phyloP scores from a whole-genome alignment of 2,329 filamentous ascomycete genomes.

The Fusarium duplospermum region DNA sequence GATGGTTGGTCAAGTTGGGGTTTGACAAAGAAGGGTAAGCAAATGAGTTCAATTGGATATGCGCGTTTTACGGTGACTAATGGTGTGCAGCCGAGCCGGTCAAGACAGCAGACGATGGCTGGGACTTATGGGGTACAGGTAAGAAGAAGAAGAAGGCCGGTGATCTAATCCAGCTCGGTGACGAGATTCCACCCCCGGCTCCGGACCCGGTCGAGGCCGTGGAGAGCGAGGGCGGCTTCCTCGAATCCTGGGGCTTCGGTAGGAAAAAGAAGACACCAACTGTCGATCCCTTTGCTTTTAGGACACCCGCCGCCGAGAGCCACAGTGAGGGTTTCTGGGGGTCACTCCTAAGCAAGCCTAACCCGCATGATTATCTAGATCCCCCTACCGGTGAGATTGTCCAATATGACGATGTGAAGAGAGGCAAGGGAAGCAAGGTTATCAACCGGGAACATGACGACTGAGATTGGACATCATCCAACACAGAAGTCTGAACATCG shows the following conservation, averaged over 20 bases:
- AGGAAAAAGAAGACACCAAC: slow-evolving; percentile 58
- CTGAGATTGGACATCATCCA: slow-evolving; percentile 58
- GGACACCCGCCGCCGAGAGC: slow-evolving; percentile 57
- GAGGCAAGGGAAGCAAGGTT: slow-evolving; percentile 56
- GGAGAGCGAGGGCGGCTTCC: slow-evolving; percentile 61
- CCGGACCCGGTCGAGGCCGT: slow-evolving; percentile 48
- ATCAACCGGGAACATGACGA: slow-evolving; percentile 56
- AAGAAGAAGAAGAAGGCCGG: slow-evolving; percentile 58
- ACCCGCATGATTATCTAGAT: slow-evolving; percentile 57
- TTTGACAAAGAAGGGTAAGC: slow-evolving; percentile 41
- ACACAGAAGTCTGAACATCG: slow-evolving; percentile 58
- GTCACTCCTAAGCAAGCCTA: slow-evolving; percentile 56
- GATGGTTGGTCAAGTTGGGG: slow-evolving; percentile 41
- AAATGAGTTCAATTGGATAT: slow-evolving; percentile 11
- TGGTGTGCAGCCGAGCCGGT: slow-evolving; percentile 13
- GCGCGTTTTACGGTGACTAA: slow-evolving; percentile 22
- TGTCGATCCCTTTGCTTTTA: slow-evolving; percentile 47
- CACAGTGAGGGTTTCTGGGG: slow-evolving; percentile 56
- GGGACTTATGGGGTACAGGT: slow-evolving; percentile 45
- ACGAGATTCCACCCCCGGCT: slow-evolving; percentile 44
- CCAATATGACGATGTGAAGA: slow-evolving; percentile 59
- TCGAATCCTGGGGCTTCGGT: slow-evolving; percentile 66
- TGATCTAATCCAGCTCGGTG: slow-evolving; percentile 53
- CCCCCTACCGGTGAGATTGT: slow-evolving; percentile 59
- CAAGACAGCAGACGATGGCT: slow-evolving; percentile 36